Percentiles rank a stretch among this genome's conserved stretches.
Conservation (phyloP, 75 land plant genomes). For the Cunninghamia lanceolata region DNA sequence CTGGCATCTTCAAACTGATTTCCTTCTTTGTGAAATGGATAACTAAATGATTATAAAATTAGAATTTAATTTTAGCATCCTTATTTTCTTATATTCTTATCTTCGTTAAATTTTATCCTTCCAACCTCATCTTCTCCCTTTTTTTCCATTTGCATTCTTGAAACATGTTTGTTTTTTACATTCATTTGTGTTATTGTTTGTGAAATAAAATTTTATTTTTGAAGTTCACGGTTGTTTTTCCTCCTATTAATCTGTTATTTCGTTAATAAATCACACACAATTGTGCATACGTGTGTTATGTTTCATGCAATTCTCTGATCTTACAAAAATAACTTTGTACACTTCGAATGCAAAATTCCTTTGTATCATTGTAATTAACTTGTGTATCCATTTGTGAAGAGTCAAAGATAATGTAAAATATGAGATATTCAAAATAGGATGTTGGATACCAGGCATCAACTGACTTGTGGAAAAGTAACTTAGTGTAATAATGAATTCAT, state of each 20-base stretch:
- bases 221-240: not conserved
- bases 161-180: not conserved
- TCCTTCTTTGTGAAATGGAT: not conserved
- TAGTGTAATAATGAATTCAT: not conserved
- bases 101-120: not conserved
- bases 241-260: not conserved
- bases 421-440: not conserved
- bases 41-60: not conserved
- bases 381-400: not conserved
- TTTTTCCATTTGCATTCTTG: not conserved
- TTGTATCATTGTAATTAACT: not conserved
- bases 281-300: not conserved
- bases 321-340: not conserved
- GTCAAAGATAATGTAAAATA: not conserved
- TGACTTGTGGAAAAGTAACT: no score
- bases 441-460: not conserved
- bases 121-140: not conserved
- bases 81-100: not conserved
- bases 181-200: not conserved
- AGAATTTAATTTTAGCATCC: not conserved
- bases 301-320: not conserved
- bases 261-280: not conserved
- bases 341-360: not conserved
- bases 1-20: not conserved
- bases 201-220: not conserved